Evolutionary conservation across 1,284 basidiomycete genomes (phyloP).

Genomic region (Chiua sp.): DNA sequence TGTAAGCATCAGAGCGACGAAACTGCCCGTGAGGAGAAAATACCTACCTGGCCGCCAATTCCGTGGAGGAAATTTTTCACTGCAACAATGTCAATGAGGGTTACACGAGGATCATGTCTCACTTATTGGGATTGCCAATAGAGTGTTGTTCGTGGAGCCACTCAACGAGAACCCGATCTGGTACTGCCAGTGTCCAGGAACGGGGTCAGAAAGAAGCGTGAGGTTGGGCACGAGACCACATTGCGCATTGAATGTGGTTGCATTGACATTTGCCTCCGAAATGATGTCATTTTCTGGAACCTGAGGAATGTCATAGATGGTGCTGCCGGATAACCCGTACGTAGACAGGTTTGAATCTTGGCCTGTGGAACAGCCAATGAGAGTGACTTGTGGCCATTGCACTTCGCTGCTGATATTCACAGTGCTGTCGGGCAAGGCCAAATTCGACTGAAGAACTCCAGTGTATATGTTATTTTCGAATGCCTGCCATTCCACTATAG

Average conservation of each 20-base stretch:
- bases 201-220: background rate
- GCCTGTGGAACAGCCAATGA: background rate
- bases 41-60: background rate
- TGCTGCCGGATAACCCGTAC: background rate
- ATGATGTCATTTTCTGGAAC: background rate
- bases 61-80: background rate
- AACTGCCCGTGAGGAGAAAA: background rate
- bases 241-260: too few relatives aligned
- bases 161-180: too few relatives aligned
- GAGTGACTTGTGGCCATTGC: background rate
- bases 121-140: too few relatives aligned
- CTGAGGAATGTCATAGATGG: conserved; percentile 1
- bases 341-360: background rate
- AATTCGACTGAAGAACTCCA: background rate
- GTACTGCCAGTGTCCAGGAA: too few relatives aligned
- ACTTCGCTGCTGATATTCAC: background rate
- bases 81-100: background rate
- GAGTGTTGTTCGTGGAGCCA: too few relatives aligned
- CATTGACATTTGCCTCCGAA: background rate
- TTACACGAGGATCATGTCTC: too few relatives aligned
- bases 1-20: background rate
- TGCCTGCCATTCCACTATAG: conserved; percentile 13
- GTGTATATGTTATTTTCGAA: background rate
- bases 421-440: conserved; percentile 2
- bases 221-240: conserved; percentile 3